Evolutionary conservation across 768 basidiomycete species (phyloP).

Genomic region (Suillus subalutaceus): DNA sequence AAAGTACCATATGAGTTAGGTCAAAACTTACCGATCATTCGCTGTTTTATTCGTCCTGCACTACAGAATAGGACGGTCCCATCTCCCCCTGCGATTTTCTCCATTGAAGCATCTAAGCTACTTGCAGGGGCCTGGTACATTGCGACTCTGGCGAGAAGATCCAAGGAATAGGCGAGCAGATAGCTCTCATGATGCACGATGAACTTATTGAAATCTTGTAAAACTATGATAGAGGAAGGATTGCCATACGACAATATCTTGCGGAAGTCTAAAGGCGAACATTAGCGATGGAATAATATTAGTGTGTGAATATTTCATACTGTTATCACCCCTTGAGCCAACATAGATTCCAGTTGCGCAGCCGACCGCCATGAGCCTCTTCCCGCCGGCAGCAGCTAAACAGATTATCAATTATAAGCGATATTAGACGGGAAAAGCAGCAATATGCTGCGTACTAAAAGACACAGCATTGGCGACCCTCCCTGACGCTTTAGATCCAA

Average conservation of each 20-base stretch:
- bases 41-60: constrained; percentile 53
- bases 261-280: constrained; percentile 50
- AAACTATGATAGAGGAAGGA: constrained; percentile 56
- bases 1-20: background rate
- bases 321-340: constrained; percentile 53
- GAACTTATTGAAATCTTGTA: constrained; percentile 68
- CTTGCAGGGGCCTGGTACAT: constrained; percentile 48
- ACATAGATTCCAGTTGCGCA: constrained; percentile 74
- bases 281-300: constrained; percentile 7
- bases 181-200: constrained; percentile 62
- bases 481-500: constrained; percentile 51
- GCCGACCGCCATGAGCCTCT: constrained; percentile 64
- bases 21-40: constrained; percentile 51
- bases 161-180: constrained; percentile 70
- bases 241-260: constrained; percentile 55
- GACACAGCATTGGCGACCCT: constrained; percentile 60
- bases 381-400: constrained; percentile 48
- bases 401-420: background rate
- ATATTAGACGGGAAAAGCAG: background rate
- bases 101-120: constrained; percentile 57
- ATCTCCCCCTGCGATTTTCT: constrained; percentile 59
- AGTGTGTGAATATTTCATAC: constrained; percentile 39
- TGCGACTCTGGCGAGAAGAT: constrained; percentile 64
- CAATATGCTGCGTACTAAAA: constrained; percentile 52
- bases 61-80: constrained; percentile 63